phyloP scores from a whole-genome alignment of 2,329 filamentous ascomycete species.

The Botrytis porri region DNA sequence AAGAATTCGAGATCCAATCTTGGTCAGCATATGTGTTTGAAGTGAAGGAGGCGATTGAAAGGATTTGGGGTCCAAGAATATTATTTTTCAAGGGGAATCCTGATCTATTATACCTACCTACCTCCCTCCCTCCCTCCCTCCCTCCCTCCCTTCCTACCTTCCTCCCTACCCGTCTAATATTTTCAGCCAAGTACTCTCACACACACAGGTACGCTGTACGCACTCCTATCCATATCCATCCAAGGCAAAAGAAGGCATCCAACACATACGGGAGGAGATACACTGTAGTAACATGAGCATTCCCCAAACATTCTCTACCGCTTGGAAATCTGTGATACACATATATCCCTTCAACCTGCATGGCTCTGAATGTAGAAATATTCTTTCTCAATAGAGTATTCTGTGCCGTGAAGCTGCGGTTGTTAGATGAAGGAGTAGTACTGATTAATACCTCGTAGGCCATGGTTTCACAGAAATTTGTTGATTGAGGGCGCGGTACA shows the following conservation, averaged over 20 bases:
- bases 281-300: background rate
- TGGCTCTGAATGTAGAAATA: background rate
- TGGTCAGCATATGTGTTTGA: background rate
- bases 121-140: no score
- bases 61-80: background rate
- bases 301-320: background rate
- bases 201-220: background rate
- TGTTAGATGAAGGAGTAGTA: background rate
- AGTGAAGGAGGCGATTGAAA: background rate
- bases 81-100: background rate
- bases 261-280: background rate
- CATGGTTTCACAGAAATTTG: background rate
- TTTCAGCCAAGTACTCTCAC: background rate
- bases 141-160: no score
- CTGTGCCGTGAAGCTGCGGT: background rate
- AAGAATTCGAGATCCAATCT: background rate
- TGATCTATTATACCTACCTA: background rate
- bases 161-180: background rate
- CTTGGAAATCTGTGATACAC: background rate
- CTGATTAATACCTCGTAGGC: background rate
- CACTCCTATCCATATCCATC: background rate
- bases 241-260: slow-evolving; percentile 9
- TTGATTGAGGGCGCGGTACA: background rate
- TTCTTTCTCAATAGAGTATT: background rate
- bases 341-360: background rate